Conservation (phyloP, 1,139 yeast species). For the Lodderomyces beijingensis region DNA sequence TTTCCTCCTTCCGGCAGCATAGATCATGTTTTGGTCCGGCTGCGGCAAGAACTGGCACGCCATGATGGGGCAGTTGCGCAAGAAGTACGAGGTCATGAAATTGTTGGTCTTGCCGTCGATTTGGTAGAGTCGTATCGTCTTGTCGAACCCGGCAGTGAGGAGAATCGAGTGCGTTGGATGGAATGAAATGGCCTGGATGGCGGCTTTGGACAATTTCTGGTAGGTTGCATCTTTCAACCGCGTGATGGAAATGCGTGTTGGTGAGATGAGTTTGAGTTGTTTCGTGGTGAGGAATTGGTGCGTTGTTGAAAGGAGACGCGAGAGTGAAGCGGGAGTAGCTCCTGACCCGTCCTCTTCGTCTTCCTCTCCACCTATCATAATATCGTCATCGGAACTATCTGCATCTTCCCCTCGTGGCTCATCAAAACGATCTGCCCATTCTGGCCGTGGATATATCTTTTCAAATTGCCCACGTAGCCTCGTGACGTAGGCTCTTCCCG, state of each 20-base stretch:
- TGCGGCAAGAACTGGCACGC: conserved; percentile 60
- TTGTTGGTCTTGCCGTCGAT: conserved; percentile 87
- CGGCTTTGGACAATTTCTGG: conserved; percentile 64
- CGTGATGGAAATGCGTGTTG: conserved; percentile 66
- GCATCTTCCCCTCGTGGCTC: conserved; percentile 18
- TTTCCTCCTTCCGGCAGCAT: conserved; percentile 88
- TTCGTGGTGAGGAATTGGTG: conserved; percentile 52
- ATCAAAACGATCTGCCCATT: conserved; percentile 63
- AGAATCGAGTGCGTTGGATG: conserved; percentile 83
- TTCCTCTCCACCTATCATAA: conserved; percentile 26
- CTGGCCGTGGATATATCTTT: conserved; percentile 82
- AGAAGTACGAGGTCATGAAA: conserved; percentile 74
- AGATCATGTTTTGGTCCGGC: conserved; percentile 42
- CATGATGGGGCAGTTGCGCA: conserved; percentile 76
- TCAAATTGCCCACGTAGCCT: conserved; percentile 83
- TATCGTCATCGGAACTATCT: conserved; percentile 24
- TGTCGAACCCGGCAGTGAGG: conserved; percentile 88
- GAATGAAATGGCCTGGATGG: conserved; percentile 77
- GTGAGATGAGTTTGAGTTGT: conserved; percentile 59
- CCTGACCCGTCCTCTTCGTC: conserved; percentile 17
- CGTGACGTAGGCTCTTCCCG: conserved; percentile 63
- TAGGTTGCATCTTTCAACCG: conserved; percentile 85
- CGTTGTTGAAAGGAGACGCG: conserved; percentile 55
- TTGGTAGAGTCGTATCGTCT: conserved; percentile 80
- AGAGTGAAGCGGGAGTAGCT: conserved; percentile 7